Evolutionary conservation across 2,329 filamentous ascomycete genomes (phyloP).

Genomic region (Fonsecaea pedrosoi): DNA sequence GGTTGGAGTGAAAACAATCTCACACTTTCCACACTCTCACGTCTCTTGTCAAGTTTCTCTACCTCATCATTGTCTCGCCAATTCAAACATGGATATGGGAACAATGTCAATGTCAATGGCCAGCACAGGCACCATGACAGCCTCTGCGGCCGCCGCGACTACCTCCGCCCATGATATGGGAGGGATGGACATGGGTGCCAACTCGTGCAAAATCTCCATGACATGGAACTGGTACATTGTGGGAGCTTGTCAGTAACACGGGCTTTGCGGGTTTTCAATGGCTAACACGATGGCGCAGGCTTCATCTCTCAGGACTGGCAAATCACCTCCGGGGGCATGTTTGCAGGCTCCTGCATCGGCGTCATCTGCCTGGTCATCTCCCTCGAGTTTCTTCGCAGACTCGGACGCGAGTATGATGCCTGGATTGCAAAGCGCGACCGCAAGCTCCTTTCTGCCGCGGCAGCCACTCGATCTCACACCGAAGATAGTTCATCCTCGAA

Average conservation of each 20-base stretch:
- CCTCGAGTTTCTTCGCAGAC: conserved; percentile 75
- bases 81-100: conserved; percentile 3
- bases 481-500: not conserved
- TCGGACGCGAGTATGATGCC: conserved; percentile 74
- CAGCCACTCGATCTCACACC: conserved; percentile 14
- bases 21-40: too few relatives aligned
- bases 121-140: not conserved
- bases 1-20: too few relatives aligned
- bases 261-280: conserved; percentile 58
- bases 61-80: too few relatives aligned
- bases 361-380: conserved; percentile 73
- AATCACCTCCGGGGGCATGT: conserved; percentile 55
- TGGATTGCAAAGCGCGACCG: conserved; percentile 49
- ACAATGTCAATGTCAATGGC: conserved; percentile 10
- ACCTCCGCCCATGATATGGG: not conserved
- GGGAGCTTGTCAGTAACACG: conserved; percentile 56
- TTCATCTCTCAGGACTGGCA: conserved; percentile 76
- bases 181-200: conserved; percentile 13
- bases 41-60: too few relatives aligned
- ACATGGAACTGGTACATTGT: conserved; percentile 78
- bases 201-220: conserved; percentile 55
- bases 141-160: conserved; percentile 11
- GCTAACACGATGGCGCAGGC: conserved; percentile 45
- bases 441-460: conserved; percentile 4
- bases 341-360: conserved; percentile 49